phyloP scores from a whole-genome alignment of 345 rosid genomes.

The Sisymbrium altissimum region DNA sequence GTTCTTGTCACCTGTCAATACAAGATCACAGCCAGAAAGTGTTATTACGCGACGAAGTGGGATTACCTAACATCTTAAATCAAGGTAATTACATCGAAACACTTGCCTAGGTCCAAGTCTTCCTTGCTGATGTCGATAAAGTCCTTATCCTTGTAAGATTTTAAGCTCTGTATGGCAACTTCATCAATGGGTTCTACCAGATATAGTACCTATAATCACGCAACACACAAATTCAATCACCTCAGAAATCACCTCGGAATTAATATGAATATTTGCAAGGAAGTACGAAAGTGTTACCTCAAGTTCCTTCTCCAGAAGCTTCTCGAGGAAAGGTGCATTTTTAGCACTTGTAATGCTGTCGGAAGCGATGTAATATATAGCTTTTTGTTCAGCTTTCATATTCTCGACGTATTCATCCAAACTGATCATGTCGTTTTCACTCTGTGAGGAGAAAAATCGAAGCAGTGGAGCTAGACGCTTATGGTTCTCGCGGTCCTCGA shows the following conservation, averaged over 20 bases:
- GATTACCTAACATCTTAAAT: not conserved
- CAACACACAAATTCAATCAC: constrained; percentile 1
- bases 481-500: constrained; percentile 97
- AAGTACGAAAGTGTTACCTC: constrained; percentile 41
- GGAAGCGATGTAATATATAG: constrained; percentile 80
- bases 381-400: constrained; percentile 96
- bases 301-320: constrained; percentile 74
- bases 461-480: constrained; percentile 95
- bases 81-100: not conserved
- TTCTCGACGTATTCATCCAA: constrained; percentile 97
- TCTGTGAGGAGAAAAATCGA: constrained; percentile 92
- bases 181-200: constrained; percentile 95
- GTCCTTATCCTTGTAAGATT: constrained; percentile 90
- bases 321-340: constrained; percentile 96
- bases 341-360: constrained; percentile 87
- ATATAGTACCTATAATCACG: constrained; percentile 57
- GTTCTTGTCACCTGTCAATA: constrained; percentile 69
- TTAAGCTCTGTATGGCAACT: constrained; percentile 84
- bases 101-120: constrained; percentile 87
- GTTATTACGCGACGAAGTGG: constrained; percentile 2
- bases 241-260: constrained; percentile 16
- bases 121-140: constrained; percentile 98
- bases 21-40: constrained; percentile 13
- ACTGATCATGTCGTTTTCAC: constrained; percentile 90
- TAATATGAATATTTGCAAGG: not conserved